Evolutionary conservation across 495 filamentous ascomycete genomes (phyloP).

Genomic region (Penicillium salamii): DNA sequence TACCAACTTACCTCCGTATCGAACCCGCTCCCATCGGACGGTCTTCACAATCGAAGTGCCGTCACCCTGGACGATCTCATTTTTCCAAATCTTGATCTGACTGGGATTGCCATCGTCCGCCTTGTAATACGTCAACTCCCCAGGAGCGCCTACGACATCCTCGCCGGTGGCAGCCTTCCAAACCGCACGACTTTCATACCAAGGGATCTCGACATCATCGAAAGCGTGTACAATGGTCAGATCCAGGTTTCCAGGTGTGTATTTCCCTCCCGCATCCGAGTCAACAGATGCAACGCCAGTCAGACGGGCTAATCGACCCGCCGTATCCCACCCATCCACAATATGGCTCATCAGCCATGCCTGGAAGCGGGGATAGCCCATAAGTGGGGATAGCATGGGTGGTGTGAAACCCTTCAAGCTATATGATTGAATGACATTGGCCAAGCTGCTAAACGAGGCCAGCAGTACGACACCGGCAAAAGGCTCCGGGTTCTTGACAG

Average conservation of each 20-base stretch:
- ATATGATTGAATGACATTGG: slow-evolving; percentile 68
- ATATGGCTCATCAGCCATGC: slow-evolving; percentile 46
- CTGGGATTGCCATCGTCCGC: slow-evolving; percentile 26
- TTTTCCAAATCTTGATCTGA: slow-evolving; percentile 40
- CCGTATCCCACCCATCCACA: slow-evolving; percentile 56
- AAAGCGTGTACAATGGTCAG: slow-evolving; percentile 73
- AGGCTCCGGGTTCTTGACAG: slow-evolving; percentile 38
- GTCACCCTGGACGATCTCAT: slow-evolving; percentile 24
- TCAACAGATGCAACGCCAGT: slow-evolving; percentile 28
- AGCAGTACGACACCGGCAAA: slow-evolving; percentile 77
- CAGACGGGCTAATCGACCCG: slow-evolving; percentile 44
- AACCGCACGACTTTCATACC: slow-evolving; percentile 49
- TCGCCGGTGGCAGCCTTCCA: slow-evolving; percentile 44
- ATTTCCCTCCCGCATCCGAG: slow-evolving; percentile 20
- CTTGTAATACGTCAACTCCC: slow-evolving; percentile 41
- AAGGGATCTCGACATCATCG: slow-evolving; percentile 77
- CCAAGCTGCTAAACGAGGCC: slow-evolving; percentile 73
- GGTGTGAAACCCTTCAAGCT: slow-evolving; percentile 73
- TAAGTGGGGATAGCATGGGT: slow-evolving; percentile 74
- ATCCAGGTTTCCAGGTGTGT: slow-evolving; percentile 52
- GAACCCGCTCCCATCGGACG: slow-evolving; percentile 45
- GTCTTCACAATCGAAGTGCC: slow-evolving; percentile 41
- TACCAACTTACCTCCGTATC: slow-evolving; percentile 44
- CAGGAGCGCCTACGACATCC: slow-evolving; percentile 52
- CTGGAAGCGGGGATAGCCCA: slow-evolving; percentile 51